These are phyloP conservation scores for Trebouxia sp. DNA, from an alignment of 139 green algal species.

Conservation along the genomic window DNA sequence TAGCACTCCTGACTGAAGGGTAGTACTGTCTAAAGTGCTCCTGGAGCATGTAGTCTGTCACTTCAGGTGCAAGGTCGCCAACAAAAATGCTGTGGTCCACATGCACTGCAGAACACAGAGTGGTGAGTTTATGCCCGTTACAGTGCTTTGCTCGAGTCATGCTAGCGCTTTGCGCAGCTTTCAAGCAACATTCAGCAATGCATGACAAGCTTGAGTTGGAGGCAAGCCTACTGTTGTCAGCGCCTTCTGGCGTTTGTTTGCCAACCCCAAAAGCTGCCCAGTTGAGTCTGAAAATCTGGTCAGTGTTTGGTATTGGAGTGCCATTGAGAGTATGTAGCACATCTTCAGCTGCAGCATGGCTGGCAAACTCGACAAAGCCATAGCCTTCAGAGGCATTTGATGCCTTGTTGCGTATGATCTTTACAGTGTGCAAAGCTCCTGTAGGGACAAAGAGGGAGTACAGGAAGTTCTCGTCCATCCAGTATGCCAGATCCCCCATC, in stretches of 20 bases:
- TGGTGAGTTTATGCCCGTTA: background rate
- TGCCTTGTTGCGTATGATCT: constrained; percentile 79
- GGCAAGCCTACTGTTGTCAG: background rate
- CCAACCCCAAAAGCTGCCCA: constrained; percentile 80
- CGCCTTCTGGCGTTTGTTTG: constrained; percentile 46
- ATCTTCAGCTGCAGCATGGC: constrained; percentile 57
- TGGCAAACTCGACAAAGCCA: constrained; percentile 80
- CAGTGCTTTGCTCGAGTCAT: no score
- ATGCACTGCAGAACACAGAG: background rate
- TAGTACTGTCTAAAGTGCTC: constrained; percentile 88
- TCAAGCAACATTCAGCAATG: no score
- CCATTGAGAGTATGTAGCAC: constrained; percentile 71
- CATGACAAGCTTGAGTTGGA: no score
- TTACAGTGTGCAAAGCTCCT: constrained; percentile 22
- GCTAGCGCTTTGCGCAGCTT: no score
- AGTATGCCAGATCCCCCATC: constrained; percentile 68
- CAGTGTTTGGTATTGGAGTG: constrained; percentile 64
- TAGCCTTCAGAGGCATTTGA: constrained; percentile 77
- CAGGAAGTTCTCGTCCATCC: constrained; percentile 73
- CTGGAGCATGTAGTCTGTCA: constrained; percentile 87
- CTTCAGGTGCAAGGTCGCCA: constrained; percentile 89
- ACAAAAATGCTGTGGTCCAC: constrained; percentile 89
- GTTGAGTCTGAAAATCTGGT: constrained; percentile 78
- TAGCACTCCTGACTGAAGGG: constrained; percentile 75
- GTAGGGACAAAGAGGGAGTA: constrained; percentile 52